Percentiles rank a stretch among this genome's conserved stretches.
Conservation (phyloP, 2,329 filamentous ascomycete species). For the Epichloe baconii region DNA sequence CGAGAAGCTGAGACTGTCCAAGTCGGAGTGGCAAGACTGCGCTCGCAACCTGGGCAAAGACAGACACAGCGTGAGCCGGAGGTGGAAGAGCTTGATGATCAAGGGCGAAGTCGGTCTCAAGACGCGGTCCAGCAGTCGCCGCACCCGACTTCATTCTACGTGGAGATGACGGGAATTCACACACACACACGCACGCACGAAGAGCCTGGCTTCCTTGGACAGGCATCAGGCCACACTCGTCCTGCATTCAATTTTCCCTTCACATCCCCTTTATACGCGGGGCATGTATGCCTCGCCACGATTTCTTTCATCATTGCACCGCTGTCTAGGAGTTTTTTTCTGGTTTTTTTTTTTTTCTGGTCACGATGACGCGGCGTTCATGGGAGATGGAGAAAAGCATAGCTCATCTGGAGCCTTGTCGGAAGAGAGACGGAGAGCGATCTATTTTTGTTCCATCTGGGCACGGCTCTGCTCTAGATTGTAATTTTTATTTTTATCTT, state of each 20-base stretch:
- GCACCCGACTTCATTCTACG: conserved; percentile 38
- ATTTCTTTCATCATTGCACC: too few relatives aligned
- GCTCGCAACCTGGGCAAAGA: conserved; percentile 50
- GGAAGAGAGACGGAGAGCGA: too few relatives aligned
- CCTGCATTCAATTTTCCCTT: background rate
- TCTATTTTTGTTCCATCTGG: too few relatives aligned
- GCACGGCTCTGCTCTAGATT: too few relatives aligned
- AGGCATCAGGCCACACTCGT: conserved; percentile 6
- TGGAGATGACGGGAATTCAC: conserved; percentile 22
- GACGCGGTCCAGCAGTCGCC: conserved; percentile 24
- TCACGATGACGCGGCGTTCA: background rate
- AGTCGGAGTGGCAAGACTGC: conserved; percentile 55
- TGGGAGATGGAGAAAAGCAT: too few relatives aligned
- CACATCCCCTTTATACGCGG: background rate
- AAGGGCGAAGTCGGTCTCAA: conserved; percentile 48
- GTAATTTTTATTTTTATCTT: too few relatives aligned
- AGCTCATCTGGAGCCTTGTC: too few relatives aligned
- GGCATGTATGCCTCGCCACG: background rate
- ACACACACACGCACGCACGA: background rate
- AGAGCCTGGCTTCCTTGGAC: background rate
- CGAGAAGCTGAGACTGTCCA: conserved; percentile 51
- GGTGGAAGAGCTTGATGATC: conserved; percentile 51
- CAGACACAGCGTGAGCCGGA: conserved; percentile 38
- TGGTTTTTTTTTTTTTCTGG: background rate
- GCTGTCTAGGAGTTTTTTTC: background rate